These are phyloP conservation scores for Melaleuca quinquenervia DNA, from an alignment of 345 rosid genomes.

Conservation along the genomic window DNA sequence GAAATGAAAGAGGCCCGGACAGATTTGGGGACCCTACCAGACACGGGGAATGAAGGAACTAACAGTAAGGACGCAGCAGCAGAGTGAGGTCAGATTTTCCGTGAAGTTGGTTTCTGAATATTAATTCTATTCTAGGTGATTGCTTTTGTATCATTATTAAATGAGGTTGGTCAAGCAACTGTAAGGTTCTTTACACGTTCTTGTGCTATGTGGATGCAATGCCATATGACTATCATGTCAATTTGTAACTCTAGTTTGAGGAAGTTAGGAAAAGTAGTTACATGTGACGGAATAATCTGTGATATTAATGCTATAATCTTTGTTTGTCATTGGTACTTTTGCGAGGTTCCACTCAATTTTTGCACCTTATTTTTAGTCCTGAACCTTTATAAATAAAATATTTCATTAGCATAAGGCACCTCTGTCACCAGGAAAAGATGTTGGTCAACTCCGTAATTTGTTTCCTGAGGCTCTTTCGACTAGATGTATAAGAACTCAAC, in stretches of 20 bases:
- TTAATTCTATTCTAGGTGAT: not conserved
- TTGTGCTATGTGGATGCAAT: not conserved
- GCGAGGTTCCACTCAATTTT: not conserved
- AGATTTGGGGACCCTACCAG: conserved; percentile 42
- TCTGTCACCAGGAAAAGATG: not conserved
- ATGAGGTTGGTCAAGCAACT: not conserved
- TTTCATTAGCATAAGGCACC: not conserved
- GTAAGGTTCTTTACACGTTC: not conserved
- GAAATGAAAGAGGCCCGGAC: conserved; percentile 42
- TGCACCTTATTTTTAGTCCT: not conserved
- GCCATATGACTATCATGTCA: not conserved
- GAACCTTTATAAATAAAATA: not conserved
- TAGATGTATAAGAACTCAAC: not conserved
- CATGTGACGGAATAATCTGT: not conserved
- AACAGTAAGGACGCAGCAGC: conserved; percentile 31
- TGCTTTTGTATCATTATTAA: not conserved
- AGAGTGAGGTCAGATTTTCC: conserved; percentile 19
- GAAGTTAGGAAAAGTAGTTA: not conserved
- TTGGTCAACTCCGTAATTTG: not conserved
- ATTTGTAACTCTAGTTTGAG: not conserved
- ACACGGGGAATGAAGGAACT: conserved; percentile 16
- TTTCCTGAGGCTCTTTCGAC: not conserved
- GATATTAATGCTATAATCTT: not conserved
- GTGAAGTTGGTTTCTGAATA: not conserved
- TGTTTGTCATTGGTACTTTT: not conserved